Conservation (phyloP, 2,329 filamentous ascomycete species). For the Fusarium xyrophilum region DNA sequence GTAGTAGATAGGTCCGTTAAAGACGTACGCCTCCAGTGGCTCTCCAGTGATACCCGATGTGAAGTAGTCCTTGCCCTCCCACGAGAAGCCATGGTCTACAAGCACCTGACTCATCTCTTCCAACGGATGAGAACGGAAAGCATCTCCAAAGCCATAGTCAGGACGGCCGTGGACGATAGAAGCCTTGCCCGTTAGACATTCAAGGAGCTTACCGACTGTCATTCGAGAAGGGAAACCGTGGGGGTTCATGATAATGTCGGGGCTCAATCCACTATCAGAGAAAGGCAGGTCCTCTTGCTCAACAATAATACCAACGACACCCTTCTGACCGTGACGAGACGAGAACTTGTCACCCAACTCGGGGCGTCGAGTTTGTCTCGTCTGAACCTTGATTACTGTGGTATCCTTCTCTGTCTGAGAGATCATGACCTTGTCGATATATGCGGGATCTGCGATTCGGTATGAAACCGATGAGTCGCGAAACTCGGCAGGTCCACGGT, state of each 20-base stretch:
- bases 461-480: constrained; percentile 77
- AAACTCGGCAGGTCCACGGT: constrained; percentile 67
- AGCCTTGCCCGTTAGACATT: constrained; percentile 93
- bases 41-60: constrained; percentile 96
- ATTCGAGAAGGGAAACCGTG: constrained; percentile 99
- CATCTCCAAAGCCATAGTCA: constrained; percentile 82
- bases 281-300: constrained; percentile 98
- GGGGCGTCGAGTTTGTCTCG: constrained; percentile 91
- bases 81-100: constrained; percentile 88
- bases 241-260: constrained; percentile 99
- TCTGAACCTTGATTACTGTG: constrained; percentile 90
- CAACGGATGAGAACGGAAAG: constrained; percentile 83
- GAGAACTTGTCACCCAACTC: constrained; percentile 99
- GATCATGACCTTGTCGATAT: constrained; percentile 96
- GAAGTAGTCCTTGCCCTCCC: constrained; percentile 96
- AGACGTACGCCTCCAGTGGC: constrained; percentile 92
- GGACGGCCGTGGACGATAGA: constrained; percentile 84
- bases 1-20: constrained; percentile 99
- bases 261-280: constrained; percentile 86
- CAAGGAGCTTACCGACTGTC: constrained; percentile 98
- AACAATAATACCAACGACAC: constrained; percentile 95
- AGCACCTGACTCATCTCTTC: constrained; percentile 89
- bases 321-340: constrained; percentile 97
- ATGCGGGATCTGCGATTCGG: constrained; percentile 81
- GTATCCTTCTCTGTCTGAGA: constrained; percentile 87